Conservation (phyloP, 2,329 filamentous ascomycete species). For the Aureobasidium uvarum region DNA sequence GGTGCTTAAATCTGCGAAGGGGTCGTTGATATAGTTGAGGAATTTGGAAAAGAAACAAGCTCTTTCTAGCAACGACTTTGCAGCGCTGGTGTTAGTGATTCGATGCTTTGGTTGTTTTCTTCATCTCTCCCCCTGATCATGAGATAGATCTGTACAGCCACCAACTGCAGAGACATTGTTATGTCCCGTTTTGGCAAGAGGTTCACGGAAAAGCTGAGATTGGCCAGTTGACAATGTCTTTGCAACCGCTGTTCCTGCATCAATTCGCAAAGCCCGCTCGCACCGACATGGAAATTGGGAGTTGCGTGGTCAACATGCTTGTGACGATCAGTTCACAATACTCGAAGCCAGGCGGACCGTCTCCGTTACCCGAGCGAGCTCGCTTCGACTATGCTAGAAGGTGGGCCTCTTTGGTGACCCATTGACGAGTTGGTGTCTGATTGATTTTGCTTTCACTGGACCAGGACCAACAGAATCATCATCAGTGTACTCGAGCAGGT, state of each 20-base stretch:
- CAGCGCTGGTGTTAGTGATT: background rate
- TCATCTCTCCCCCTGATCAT: background rate
- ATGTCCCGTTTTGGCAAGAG: background rate
- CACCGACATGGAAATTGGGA: background rate
- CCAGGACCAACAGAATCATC: background rate
- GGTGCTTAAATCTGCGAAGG: background rate
- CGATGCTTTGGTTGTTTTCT: background rate
- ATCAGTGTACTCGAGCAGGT: too few relatives aligned
- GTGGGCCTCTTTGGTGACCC: conserved; percentile 1
- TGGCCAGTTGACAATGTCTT: conserved; percentile 2
- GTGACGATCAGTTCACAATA: conserved; percentile 17
- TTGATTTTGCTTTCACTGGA: background rate
- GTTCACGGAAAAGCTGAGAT: background rate
- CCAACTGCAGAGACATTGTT: background rate
- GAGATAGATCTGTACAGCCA: background rate
- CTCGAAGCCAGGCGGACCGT: conserved; percentile 1
- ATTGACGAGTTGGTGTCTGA: background rate
- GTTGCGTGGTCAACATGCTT: conserved; percentile 7
- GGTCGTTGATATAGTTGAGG: background rate
- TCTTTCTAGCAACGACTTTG: background rate
- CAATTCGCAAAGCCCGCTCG: conserved; percentile 2
- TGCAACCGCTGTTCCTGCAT: conserved; percentile 15
- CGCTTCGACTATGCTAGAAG: conserved; percentile 17
- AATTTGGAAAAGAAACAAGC: background rate
- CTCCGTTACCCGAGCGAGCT: conserved; percentile 3